Evolutionary conservation across 2,329 filamentous ascomycete species (phyloP).

Genomic region (Dactylellina haptotyla): DNA sequence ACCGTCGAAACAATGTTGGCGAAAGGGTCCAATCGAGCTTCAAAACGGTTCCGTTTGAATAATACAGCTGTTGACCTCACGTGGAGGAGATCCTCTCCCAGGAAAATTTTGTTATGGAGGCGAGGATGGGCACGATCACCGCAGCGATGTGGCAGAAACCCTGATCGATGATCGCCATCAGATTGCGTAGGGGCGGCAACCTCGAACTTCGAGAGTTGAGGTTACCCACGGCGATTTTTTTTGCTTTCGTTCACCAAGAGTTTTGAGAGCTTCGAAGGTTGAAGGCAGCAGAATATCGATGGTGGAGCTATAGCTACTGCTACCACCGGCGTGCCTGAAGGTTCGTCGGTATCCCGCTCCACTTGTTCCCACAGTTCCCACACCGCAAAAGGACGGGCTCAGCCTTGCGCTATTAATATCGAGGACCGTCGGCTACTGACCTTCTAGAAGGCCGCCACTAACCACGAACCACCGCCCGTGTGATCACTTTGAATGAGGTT

Average conservation of each 20-base stretch:
- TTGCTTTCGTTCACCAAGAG: not conserved
- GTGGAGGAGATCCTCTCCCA: slow-evolving; percentile 18
- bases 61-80: slow-evolving; percentile 6
- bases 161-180: not conserved
- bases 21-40: slow-evolving; percentile 3
- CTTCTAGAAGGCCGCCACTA: slow-evolving; percentile 35
- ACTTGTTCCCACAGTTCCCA: no score
- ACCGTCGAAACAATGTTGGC: slow-evolving; percentile 29
- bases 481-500: slow-evolving; percentile 12
- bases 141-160: slow-evolving; percentile 9
- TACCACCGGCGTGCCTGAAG: not conserved
- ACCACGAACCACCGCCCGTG: not conserved
- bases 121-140: slow-evolving; percentile 7
- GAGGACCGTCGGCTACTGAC: slow-evolving; percentile 12
- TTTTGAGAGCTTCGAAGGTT: slow-evolving; percentile 5
- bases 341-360: not conserved
- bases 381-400: not conserved
- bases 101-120: not conserved
- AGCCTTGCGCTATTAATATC: slow-evolving; percentile 47
- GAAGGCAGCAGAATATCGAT: slow-evolving; percentile 1
- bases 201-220: slow-evolving; percentile 8
- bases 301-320: slow-evolving; percentile 13
- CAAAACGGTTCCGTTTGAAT: not conserved
- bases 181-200: not conserved
- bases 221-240: slow-evolving; percentile 19